A percentile compares a stretch with the other conserved stretches of the same genome.
These are phyloP conservation scores for Curvularia verruculosa DNA, from an alignment of 2,329 filamentous ascomycete species.

Conservation along the genomic window DNA sequence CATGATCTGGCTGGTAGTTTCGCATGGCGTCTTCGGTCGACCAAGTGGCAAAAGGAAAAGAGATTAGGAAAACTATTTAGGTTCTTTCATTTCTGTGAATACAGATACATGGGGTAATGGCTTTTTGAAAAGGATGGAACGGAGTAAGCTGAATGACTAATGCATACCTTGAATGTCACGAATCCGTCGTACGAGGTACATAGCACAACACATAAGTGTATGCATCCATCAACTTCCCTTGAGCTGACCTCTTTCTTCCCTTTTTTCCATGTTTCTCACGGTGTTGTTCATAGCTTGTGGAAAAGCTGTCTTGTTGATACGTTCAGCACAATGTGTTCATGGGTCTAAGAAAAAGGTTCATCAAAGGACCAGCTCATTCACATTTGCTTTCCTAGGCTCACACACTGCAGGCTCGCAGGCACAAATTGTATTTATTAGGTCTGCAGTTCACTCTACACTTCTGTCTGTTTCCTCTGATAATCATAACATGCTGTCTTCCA, in stretches of 20 bases:
- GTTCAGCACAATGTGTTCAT: neutral
- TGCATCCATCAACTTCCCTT: neutral
- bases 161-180: neutral
- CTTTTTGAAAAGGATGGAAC: neutral
- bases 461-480: neutral
- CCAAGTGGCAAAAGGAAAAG: neutral
- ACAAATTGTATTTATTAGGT: neutral
- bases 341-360: neutral
- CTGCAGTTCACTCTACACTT: neutral
- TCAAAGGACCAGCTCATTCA: neutral
- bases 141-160: neutral
- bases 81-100: neutral
- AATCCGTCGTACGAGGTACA: neutral
- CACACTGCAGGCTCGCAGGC: neutral
- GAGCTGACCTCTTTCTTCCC: neutral
- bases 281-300: neutral
- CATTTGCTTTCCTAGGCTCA: neutral
- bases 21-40: too few species aligned
- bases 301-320: neutral
- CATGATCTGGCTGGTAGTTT: neutral
- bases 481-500: neutral
- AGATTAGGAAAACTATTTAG: neutral
- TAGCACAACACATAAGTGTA: neutral
- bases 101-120: neutral
- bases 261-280: neutral